Conservation (phyloP, 768 basidiomycete species). For the Coprinellus micaceus region DNA sequence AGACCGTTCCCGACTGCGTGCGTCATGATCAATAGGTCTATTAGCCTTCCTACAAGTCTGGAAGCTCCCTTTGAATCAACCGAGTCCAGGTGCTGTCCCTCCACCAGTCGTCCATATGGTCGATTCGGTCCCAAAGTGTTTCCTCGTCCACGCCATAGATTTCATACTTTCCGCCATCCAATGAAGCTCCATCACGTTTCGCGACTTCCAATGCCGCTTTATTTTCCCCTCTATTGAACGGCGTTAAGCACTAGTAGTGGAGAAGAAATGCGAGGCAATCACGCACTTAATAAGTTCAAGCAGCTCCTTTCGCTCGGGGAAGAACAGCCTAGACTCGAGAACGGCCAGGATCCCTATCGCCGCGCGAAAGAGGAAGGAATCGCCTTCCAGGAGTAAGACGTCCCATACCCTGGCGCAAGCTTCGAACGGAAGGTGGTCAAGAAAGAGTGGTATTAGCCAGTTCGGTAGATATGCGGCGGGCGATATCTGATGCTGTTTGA, state of each 20-base stretch:
- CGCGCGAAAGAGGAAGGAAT: constrained; percentile 83
- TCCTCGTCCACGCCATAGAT: constrained; percentile 87
- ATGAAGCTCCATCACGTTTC: constrained; percentile 56
- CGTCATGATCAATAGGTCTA: not conserved
- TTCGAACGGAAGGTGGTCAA: constrained; percentile 87
- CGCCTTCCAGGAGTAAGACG: constrained; percentile 81
- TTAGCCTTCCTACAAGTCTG: constrained; percentile 49
- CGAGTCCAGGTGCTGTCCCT: constrained; percentile 86
- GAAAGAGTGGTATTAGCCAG: constrained; percentile 79
- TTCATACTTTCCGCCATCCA: constrained; percentile 76
- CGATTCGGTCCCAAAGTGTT: constrained; percentile 77
- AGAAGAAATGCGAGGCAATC: constrained; percentile 17
- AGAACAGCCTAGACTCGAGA: constrained; percentile 83
- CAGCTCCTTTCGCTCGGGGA: constrained; percentile 77
- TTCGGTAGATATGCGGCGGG: constrained; percentile 78
- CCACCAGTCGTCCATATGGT: constrained; percentile 89
- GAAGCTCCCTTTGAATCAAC: constrained; percentile 77
- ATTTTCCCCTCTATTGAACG: constrained; percentile 62
- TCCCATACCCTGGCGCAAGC: constrained; percentile 90
- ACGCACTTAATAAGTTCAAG: constrained; percentile 69
- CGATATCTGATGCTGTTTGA: constrained; percentile 89
- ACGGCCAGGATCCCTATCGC: constrained; percentile 80
- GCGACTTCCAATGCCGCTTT: constrained; percentile 82
- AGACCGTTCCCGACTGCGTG: not conserved
- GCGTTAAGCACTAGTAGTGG: constrained; percentile 5